Evolutionary conservation across 2,329 filamentous ascomycete genomes (phyloP).

Genomic region (Ophiostoma ips): DNA sequence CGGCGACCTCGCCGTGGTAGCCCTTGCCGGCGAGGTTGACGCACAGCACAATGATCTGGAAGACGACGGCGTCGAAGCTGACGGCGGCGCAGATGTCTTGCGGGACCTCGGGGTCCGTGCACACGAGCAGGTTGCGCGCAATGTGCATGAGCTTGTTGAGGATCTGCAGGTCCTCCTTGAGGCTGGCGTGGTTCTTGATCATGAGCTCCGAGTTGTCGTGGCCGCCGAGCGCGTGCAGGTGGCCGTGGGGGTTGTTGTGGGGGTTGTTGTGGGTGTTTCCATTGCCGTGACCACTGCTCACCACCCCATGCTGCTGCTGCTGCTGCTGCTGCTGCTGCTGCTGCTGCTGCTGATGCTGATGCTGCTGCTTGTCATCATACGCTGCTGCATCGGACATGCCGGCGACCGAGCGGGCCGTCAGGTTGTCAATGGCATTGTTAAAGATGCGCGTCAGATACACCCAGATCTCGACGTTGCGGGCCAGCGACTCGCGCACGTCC

Average conservation of each 20-base stretch:
- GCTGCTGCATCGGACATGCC: conserved; percentile 28
- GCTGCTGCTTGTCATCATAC: conserved; percentile 14
- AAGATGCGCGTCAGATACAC: conserved; percentile 50
- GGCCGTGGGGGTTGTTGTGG: conserved; percentile 26
- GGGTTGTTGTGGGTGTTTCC: conserved; percentile 21
- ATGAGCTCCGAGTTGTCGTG: conserved; percentile 50
- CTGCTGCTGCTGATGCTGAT: background rate
- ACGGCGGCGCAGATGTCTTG: conserved; percentile 52
- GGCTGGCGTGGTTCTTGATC: conserved; percentile 44
- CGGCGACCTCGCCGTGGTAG: conserved; percentile 49
- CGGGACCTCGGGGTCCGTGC: conserved; percentile 48
- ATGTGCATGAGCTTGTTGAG: conserved; percentile 56
- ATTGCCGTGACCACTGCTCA: background rate
- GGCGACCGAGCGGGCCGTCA: conserved; percentile 46
- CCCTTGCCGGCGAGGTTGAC: conserved; percentile 55
- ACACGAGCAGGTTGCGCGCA: conserved; percentile 49
- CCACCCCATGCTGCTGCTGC: conserved; percentile 1
- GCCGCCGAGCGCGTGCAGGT: conserved; percentile 1
- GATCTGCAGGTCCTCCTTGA: conserved; percentile 49
- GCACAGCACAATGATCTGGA: conserved; percentile 50
- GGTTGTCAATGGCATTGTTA: conserved; percentile 43
- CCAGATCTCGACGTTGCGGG: conserved; percentile 51
- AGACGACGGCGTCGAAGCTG: conserved; percentile 51
- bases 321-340: background rate
- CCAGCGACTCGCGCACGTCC: conserved; percentile 47